Percentiles rank a stretch among this genome's conserved stretches.
Conservation (phyloP, 177 flowering plant species). For the Tripterygium wilfordii region DNA sequence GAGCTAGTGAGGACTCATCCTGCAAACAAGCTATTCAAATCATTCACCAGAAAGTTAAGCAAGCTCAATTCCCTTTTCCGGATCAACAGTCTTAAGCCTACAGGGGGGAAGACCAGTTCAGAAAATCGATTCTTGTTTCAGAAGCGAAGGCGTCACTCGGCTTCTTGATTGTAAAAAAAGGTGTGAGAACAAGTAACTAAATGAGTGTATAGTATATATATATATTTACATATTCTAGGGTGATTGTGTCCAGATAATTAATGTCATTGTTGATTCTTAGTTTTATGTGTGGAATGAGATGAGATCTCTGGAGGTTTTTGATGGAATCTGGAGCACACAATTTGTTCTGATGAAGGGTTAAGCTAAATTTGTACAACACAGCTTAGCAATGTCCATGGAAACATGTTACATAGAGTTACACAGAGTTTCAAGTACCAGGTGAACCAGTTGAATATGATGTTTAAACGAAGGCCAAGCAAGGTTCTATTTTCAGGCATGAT, state of each 20-base stretch:
- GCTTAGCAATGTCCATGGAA: too few relatives aligned
- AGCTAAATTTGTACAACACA: too few relatives aligned
- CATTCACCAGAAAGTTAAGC: constrained; percentile 64
- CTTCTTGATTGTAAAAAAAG: constrained; percentile 33
- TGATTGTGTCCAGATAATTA: constrained; percentile 16
- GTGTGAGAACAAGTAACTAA: constrained; percentile 1
- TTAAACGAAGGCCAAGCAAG: too few relatives aligned
- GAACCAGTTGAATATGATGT: too few relatives aligned
- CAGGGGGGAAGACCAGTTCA: constrained; percentile 40
- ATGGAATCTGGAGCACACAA: not conserved
- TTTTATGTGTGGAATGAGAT: constrained; percentile 9
- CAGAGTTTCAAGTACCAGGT: too few relatives aligned
- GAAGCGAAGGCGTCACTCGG: constrained; percentile 58
- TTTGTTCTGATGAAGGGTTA: too few relatives aligned
- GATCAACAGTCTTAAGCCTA: constrained; percentile 37
- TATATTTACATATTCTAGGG: constrained; percentile 7
- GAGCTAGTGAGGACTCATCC: constrained; percentile 77
- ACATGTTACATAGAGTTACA: too few relatives aligned
- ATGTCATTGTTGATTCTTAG: constrained; percentile 5
- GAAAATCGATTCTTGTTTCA: constrained; percentile 62
- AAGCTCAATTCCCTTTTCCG: constrained; percentile 65
- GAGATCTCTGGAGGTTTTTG: too few relatives aligned
- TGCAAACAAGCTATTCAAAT: constrained; percentile 65
- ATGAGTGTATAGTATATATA: constrained; percentile 27
- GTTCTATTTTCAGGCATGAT: too few relatives aligned